These are phyloP conservation scores for Thielaviopsis musarum DNA, from an alignment of 2,329 filamentous ascomycete genomes.

Conservation along the genomic window DNA sequence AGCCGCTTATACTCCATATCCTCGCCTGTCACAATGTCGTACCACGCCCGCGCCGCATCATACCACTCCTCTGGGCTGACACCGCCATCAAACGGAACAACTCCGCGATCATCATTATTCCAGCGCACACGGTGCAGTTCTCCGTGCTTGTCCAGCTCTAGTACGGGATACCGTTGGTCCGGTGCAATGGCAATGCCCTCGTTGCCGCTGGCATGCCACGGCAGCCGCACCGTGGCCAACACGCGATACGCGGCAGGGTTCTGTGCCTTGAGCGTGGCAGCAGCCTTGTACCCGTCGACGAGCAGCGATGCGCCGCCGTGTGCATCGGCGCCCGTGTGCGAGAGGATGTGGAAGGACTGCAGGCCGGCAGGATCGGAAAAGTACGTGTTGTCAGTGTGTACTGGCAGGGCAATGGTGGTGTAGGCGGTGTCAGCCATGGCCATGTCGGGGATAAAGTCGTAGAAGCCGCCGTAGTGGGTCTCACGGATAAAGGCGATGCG, in stretches of 20 bases:
- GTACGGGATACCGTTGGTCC: conserved; percentile 50
- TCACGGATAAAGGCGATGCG: conserved; percentile 73
- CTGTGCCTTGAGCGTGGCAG: conserved; percentile 37
- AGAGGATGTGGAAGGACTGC: conserved; percentile 84
- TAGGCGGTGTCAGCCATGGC: conserved; percentile 83
- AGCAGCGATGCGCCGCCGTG: conserved; percentile 64
- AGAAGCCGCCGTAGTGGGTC: conserved; percentile 73
- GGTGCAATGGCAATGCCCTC: conserved; percentile 67
- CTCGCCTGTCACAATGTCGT: conserved; percentile 46
- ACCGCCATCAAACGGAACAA: conserved; percentile 37
- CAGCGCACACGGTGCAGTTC: conserved; percentile 52
- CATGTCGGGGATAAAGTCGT: conserved; percentile 78
- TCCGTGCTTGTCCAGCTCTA: conserved; percentile 34
- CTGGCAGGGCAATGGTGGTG: conserved; percentile 63
- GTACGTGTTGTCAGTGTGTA: conserved; percentile 92
- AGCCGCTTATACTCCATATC: conserved; percentile 65
- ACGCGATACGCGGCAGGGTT: conserved; percentile 38
- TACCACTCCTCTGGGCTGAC: conserved; percentile 53
- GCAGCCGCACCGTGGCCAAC: conserved; percentile 41
- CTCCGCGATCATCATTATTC: conserved; percentile 82
- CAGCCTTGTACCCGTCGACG: conserved; percentile 72
- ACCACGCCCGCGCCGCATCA: conserved; percentile 56
- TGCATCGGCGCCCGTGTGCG: conserved; percentile 26
- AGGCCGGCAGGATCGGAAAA: conserved; percentile 84
- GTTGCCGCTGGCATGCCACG: conserved; percentile 82